Evolutionary conservation across 78 protist genomes (phyloP).

Genomic region (Dictyostelium capitatum): DNA sequence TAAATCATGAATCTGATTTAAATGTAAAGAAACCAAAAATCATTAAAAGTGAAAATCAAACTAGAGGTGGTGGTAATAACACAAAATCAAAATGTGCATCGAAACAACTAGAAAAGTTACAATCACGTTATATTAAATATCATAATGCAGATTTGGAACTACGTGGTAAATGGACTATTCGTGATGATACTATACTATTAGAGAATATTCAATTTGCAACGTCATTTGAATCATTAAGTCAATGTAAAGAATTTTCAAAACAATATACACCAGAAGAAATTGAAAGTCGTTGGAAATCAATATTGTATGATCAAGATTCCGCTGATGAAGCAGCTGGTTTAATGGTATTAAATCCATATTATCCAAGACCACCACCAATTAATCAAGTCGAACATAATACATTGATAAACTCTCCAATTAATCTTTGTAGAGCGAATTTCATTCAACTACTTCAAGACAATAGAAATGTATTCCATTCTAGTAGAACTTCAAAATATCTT

Average conservation of each 20-base stretch:
- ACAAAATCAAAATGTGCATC: constrained; percentile 21
- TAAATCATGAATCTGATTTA: background rate
- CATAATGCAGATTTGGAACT: constrained; percentile 16
- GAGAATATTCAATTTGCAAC: constrained; percentile 14
- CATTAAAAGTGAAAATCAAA: constrained; percentile 31
- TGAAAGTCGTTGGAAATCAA: constrained; percentile 32
- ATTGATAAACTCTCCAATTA: background rate
- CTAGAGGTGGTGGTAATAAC: background rate
- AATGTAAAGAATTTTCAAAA: constrained; percentile 31
- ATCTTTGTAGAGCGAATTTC: background rate
- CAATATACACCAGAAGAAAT: constrained; percentile 30
- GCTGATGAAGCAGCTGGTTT: constrained; percentile 35
- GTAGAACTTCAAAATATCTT: constrained; percentile 34
- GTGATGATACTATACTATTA: constrained; percentile 25
- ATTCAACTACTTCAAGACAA: constrained; percentile 14
- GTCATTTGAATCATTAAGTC: background rate
- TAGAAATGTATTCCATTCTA: background rate
- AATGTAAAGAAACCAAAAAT: constrained; percentile 27
- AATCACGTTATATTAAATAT: constrained; percentile 24
- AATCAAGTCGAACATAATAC: background rate
- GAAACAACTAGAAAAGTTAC: constrained; percentile 39
- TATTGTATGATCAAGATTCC: constrained; percentile 16
- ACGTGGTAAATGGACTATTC: constrained; percentile 66
- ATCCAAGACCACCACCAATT: background rate
- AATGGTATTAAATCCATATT: constrained; percentile 26